phyloP scores from a whole-genome alignment of 495 filamentous ascomycete species.

The Alectoria sarmentosa region DNA sequence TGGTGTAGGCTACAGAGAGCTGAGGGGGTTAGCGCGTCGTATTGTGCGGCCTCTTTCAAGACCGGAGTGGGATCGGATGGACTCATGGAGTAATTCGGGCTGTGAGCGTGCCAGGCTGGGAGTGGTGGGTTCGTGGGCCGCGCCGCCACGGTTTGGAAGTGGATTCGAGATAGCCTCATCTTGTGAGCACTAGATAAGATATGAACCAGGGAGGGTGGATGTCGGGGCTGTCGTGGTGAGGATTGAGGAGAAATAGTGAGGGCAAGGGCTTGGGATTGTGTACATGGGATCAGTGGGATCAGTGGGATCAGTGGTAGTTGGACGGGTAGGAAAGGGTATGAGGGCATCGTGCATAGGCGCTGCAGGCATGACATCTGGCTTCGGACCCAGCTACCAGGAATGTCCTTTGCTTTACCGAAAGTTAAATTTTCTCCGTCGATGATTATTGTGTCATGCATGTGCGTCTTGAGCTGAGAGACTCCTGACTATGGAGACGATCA shows the following conservation, averaged over 20 bases:
- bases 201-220: not conserved
- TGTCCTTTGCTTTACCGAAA: constrained; percentile 1
- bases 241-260: not conserved
- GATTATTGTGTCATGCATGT: not conserved
- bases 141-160: not conserved
- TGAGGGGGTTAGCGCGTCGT: not conserved
- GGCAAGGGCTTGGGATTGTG: too few relatives aligned
- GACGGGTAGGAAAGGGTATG: not conserved
- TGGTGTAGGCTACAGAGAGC: not conserved
- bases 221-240: not conserved
- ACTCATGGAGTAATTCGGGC: not conserved
- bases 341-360: constrained; percentile 9
- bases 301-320: not conserved
- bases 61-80: not conserved
- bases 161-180: not conserved
- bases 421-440: not conserved
- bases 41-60: not conserved
- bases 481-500: too few relatives aligned
- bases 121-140: not conserved
- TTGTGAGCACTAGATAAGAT: not conserved
- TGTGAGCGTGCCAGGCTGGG: not conserved
- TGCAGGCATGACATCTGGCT: constrained; percentile 9
- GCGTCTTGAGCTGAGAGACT: not conserved
- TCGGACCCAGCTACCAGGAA: constrained; percentile 8
- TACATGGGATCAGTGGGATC: too few relatives aligned